These are phyloP conservation scores for Zangia roseola DNA, from an alignment of 768 basidiomycete species.

Conservation along the genomic window DNA sequence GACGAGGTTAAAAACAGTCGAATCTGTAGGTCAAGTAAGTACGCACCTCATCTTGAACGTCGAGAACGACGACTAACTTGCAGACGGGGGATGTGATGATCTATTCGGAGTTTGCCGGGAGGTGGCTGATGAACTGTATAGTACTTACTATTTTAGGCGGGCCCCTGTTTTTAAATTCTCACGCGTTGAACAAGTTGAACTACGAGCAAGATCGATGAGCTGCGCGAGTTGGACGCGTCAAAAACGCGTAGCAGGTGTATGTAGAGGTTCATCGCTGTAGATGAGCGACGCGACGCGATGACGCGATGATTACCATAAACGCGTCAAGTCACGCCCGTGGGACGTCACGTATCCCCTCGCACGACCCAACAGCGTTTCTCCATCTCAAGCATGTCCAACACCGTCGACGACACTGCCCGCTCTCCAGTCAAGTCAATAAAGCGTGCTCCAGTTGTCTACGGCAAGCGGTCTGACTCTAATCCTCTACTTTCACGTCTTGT, in stretches of 20 bases:
- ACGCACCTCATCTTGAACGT: constrained; percentile 62
- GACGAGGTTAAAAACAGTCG: not conserved
- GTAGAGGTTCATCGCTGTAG: not conserved
- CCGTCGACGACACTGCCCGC: not conserved
- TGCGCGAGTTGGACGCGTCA: constrained; percentile 9
- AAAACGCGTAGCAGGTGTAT: constrained; percentile 1
- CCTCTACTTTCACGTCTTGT: not conserved
- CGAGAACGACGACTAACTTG: constrained; percentile 17
- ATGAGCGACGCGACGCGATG: constrained; percentile 20
- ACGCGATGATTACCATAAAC: constrained; percentile 31
- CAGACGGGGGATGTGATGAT: constrained; percentile 4
- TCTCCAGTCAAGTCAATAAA: constrained; percentile 12
- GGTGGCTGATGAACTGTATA: constrained; percentile 35
- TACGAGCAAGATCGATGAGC: not conserved
- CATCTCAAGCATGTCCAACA: constrained; percentile 6
- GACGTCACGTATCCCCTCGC: constrained; percentile 23
- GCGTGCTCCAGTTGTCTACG: constrained; percentile 28
- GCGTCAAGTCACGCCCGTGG: constrained; percentile 35
- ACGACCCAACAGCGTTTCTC: not conserved
- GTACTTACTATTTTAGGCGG: constrained; percentile 13
- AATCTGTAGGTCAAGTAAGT: not conserved
- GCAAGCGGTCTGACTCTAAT: constrained; percentile 18
- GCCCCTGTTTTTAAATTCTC: constrained; percentile 21
- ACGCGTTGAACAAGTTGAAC: too few relatives aligned
- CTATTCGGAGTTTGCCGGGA: constrained; percentile 26